Evolutionary conservation across 108 stramenopile genomes (phyloP).

Genomic region (Mediolabrus comicus): DNA sequence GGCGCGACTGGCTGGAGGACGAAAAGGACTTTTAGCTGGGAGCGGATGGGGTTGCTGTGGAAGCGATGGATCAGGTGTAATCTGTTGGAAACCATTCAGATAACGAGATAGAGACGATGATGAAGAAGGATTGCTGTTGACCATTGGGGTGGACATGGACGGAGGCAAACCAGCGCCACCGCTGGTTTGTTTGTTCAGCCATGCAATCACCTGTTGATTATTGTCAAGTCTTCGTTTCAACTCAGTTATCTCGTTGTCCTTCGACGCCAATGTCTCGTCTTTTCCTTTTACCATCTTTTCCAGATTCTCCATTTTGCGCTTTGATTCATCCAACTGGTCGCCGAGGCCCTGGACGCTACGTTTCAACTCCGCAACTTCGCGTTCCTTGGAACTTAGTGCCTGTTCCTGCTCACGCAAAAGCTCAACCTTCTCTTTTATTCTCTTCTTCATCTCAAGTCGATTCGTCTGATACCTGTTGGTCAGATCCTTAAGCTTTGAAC

Average conservation of each 20-base stretch:
- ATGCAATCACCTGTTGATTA: slow-evolving; percentile 54
- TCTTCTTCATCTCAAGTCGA: slow-evolving; percentile 49
- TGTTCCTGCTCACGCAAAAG: slow-evolving; percentile 41
- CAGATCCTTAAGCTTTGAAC: slow-evolving; percentile 41
- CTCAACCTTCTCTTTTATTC: slow-evolving; percentile 39
- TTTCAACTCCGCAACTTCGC: slow-evolving; percentile 24
- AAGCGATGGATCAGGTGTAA: background rate
- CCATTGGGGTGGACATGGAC: background rate
- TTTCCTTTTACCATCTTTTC: slow-evolving; percentile 11
- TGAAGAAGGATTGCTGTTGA: background rate
- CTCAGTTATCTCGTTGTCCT: slow-evolving; percentile 27
- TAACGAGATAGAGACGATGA: slow-evolving; percentile 5
- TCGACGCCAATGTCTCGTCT: too few species aligned
- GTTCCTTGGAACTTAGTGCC: slow-evolving; percentile 25
- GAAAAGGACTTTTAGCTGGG: too few species aligned
- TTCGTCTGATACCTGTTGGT: slow-evolving; percentile 38
- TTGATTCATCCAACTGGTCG: too few species aligned
- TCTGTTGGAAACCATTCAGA: background rate
- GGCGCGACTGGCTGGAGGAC: too few species aligned
- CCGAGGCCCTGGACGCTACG: too few species aligned
- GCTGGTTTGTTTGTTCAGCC: slow-evolving; percentile 37
- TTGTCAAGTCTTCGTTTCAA: slow-evolving; percentile 36
- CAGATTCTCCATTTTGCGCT: slow-evolving; percentile 8
- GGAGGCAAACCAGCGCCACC: background rate
- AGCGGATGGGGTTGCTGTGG: too few species aligned